phyloP scores from a whole-genome alignment of 2,329 filamentous ascomycete species.

The Diaporthe eres region DNA sequence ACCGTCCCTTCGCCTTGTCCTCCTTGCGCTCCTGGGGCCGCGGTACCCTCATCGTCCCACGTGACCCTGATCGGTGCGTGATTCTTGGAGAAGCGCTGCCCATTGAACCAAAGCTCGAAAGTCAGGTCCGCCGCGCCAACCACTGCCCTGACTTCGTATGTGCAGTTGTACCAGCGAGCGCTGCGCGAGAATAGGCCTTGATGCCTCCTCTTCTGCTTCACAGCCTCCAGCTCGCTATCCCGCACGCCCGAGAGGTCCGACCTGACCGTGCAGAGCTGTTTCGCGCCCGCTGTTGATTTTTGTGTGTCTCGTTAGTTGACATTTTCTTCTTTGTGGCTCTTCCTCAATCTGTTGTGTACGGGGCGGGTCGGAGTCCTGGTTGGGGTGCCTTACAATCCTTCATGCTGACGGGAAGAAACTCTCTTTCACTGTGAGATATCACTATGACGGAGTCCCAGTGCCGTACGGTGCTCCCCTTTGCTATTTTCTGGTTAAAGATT shows the following conservation, averaged over 20 bases:
- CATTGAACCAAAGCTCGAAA: slow-evolving; percentile 60
- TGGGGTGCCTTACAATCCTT: slow-evolving; percentile 51
- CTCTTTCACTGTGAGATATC: slow-evolving; percentile 55
- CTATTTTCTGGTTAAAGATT: slow-evolving; percentile 52
- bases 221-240: slow-evolving; percentile 53
- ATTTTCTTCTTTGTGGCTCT: not conserved
- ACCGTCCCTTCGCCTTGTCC: not conserved
- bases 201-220: slow-evolving; percentile 52
- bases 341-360: not conserved
- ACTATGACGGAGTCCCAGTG: slow-evolving; percentile 57
- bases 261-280: slow-evolving; percentile 56
- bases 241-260: slow-evolving; percentile 57
- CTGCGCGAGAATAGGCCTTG: slow-evolving; percentile 52
- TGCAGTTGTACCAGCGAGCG: slow-evolving; percentile 56
- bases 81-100: slow-evolving; percentile 55
- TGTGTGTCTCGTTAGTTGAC: not conserved
- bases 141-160: slow-evolving; percentile 67
- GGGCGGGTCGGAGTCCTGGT: not conserved
- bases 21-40: not conserved
- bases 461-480: slow-evolving; percentile 50
- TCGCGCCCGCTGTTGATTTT: slow-evolving; percentile 51
- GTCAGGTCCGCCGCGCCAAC: slow-evolving; percentile 68
- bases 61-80: slow-evolving; percentile 55
- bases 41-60: slow-evolving; percentile 51
- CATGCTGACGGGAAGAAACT: slow-evolving; percentile 54